Conservation (phyloP, 2,329 filamentous ascomycete species). For the Arthroderma sp. region DNA sequence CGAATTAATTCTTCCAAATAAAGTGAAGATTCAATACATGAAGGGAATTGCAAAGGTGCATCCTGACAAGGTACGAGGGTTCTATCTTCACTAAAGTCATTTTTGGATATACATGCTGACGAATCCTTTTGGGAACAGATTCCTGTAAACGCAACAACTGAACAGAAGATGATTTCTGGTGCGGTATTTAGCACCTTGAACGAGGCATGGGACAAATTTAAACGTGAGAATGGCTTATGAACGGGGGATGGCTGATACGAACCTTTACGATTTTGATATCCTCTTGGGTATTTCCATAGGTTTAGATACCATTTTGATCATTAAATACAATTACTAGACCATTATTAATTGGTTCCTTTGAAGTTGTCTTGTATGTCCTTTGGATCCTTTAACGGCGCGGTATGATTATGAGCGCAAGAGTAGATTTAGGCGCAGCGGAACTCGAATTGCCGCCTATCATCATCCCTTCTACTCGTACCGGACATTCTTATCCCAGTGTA, state of each 20-base stretch:
- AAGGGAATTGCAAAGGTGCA: conserved; percentile 98
- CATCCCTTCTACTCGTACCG: no score
- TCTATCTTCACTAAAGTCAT: conserved; percentile 1
- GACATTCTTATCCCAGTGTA: no score
- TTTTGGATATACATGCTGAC: not conserved
- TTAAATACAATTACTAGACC: not conserved
- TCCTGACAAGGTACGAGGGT: conserved; percentile 80
- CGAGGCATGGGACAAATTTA: conserved; percentile 59
- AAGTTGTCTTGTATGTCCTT: no score
- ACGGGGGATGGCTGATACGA: not conserved
- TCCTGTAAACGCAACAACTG: conserved; percentile 50
- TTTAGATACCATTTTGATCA: conserved; percentile 4
- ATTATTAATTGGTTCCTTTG: not conserved
- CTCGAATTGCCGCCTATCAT: no score
- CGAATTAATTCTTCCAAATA: conserved; percentile 81
- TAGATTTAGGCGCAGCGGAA: no score
- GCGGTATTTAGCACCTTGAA: conserved; percentile 54
- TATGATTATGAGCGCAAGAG: no score
- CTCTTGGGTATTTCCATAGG: not conserved
- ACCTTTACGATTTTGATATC: conserved; percentile 1
- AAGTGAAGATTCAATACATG: conserved; percentile 98
- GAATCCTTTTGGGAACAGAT: conserved; percentile 35
- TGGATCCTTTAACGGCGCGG: no score
- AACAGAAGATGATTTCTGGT: conserved; percentile 55
- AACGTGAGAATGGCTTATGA: conserved; percentile 48